Conservation (phyloP, 1,284 basidiomycete genomes). For the Cerioporus squamosus region DNA sequence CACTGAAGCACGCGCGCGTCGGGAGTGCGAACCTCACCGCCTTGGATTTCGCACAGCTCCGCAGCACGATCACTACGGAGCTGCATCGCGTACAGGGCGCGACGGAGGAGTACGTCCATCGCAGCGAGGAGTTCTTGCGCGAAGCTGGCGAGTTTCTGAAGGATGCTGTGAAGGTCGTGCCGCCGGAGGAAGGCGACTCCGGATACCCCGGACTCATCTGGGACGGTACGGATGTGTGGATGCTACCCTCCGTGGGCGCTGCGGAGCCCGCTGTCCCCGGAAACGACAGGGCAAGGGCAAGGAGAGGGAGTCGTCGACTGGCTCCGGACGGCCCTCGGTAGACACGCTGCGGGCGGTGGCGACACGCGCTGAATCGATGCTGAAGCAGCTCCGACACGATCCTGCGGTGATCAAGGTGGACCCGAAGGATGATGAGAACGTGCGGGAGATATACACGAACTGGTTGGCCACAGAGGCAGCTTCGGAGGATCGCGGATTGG, state of each 20-base stretch:
- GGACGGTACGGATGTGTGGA: conserved; percentile 87
- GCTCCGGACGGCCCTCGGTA: conserved; percentile 34
- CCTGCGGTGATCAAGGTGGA: conserved; percentile 79
- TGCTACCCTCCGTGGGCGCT: conserved; percentile 52
- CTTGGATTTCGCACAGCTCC: conserved; percentile 70
- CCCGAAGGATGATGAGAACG: conserved; percentile 64
- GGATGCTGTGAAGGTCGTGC: conserved; percentile 89
- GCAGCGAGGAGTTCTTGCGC: conserved; percentile 74
- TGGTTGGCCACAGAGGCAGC: conserved; percentile 66
- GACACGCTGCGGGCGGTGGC: conserved; percentile 59
- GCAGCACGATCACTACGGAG: conserved; percentile 67
- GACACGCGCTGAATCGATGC: conserved; percentile 79
- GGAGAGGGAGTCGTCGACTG: conserved; percentile 28
- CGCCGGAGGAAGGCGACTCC: conserved; percentile 62
- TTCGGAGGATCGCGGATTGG: conserved; percentile 58
- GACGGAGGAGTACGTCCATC: conserved; percentile 83
- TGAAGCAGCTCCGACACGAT: conserved; percentile 77
- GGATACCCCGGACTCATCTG: conserved; percentile 56
- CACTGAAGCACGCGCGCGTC: conserved; percentile 48
- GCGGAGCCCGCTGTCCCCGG: conserved; percentile 21
- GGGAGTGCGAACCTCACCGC: conserved; percentile 26
- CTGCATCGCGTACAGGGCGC: conserved; percentile 75
- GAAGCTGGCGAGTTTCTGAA: conserved; percentile 78
- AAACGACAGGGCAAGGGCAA: conserved; percentile 48
- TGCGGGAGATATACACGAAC: conserved; percentile 59